Evolutionary conservation across 106 monocot species (phyloP).

Genomic region (Ottelia alismoides): DNA sequence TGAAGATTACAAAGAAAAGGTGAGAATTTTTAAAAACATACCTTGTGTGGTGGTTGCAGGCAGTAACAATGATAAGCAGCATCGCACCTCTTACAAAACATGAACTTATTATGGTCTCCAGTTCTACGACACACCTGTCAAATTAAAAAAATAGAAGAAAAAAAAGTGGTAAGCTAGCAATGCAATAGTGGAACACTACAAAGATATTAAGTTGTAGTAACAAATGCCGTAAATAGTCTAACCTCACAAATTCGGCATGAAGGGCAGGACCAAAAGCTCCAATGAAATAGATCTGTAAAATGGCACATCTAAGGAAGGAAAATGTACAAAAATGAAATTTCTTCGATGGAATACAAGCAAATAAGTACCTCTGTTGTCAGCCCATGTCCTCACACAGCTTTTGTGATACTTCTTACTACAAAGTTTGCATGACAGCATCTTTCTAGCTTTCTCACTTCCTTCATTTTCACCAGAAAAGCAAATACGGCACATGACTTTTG

Average conservation of each 20-base stretch:
- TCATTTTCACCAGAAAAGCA: constrained; percentile 88
- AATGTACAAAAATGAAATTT: constrained; percentile 3
- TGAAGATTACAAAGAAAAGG: not conserved
- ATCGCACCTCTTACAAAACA: constrained; percentile 90
- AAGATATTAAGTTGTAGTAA: not conserved
- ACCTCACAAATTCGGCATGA: constrained; percentile 92
- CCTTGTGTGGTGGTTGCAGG: constrained; percentile 86
- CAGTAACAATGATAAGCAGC: constrained; percentile 91
- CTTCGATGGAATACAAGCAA: not conserved
- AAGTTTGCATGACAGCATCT: constrained; percentile 70
- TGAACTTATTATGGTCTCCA: constrained; percentile 85
- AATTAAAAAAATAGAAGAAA: too few relatives aligned
- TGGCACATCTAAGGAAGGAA: too few relatives aligned
- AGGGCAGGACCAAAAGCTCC: constrained; percentile 72
- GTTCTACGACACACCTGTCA: constrained; percentile 63
- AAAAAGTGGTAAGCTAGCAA: too few relatives aligned
- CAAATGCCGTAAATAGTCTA: too few relatives aligned
- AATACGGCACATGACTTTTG: too few relatives aligned
- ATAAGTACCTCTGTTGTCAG: constrained; percentile 71
- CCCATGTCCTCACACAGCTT: constrained; percentile 70
- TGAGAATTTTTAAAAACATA: constrained; percentile 2
- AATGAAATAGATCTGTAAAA: constrained; percentile 78
- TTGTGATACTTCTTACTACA: constrained; percentile 76
- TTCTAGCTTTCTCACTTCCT: constrained; percentile 52
- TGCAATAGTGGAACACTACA: too few relatives aligned